Conservation (phyloP, 2,329 filamentous ascomycete species). For the Ramularia endophylla region DNA sequence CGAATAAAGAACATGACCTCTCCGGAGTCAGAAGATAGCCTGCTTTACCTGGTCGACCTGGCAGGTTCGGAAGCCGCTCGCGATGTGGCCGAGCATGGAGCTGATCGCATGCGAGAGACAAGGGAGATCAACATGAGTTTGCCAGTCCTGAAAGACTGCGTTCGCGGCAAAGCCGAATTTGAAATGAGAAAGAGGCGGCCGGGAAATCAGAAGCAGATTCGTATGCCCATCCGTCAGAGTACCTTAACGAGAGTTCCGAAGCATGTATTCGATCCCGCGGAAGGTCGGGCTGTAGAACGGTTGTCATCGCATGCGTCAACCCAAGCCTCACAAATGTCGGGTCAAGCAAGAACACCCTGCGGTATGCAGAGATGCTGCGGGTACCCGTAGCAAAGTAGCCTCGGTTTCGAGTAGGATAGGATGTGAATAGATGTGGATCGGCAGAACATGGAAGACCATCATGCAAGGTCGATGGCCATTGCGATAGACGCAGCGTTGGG, state of each 20-base stretch:
- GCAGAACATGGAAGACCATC: too few relatives aligned
- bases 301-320: constrained; percentile 8
- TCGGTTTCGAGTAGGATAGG: too few relatives aligned
- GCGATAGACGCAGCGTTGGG: too few relatives aligned
- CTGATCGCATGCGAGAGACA: constrained; percentile 9
- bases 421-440: too few relatives aligned
- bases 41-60: constrained; percentile 11
- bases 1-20: constrained; percentile 1
- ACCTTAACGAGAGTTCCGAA: constrained; percentile 10
- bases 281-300: constrained; percentile 4
- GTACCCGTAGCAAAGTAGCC: neutral
- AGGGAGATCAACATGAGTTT: constrained; percentile 11
- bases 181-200: neutral
- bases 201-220: neutral
- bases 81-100: constrained; percentile 7
- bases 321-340: constrained; percentile 6
- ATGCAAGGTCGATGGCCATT: too few relatives aligned
- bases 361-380: constrained; percentile 9
- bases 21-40: neutral
- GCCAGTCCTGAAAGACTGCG: constrained; percentile 10
- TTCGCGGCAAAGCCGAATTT: constrained; percentile 9
- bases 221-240: constrained; percentile 6
- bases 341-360: constrained; percentile 6
- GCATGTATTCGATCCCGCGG: constrained; percentile 9
- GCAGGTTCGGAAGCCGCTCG: constrained; percentile 12